Base-by-base conservation (phyloP, 108 stramenopile species). In the Conticribra guillardii region DNA sequence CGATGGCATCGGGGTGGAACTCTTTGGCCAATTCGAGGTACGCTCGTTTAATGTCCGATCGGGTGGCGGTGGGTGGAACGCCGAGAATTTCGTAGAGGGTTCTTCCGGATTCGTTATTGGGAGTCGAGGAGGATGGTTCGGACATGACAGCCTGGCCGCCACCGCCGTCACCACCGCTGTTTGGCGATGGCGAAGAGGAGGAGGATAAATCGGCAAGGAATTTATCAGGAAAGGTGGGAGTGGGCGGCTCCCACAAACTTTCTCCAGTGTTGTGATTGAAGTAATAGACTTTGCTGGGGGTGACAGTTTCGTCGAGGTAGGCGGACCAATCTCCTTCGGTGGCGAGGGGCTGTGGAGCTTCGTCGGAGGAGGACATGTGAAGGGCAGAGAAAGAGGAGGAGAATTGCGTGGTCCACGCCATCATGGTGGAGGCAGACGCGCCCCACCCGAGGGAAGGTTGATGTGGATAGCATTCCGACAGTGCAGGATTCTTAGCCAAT, bases 251-350 rank as follows among this genome's bases (percentile, higher is more conserved):
- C 80, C 80, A 81, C 16, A 50, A 1, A 44, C 74, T 81, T 33
- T 81, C 80, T 0, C 80, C 80, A 15, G 74, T 81, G 18, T 48
- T 62, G 29, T 64, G 69, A 57, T 81, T 81, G 54, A 81, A 81
- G 62, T 61, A 81, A 50, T 81, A 81, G 15, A 71, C 44, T 5
- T 11, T 5, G 11, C 11, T 41, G 37, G 37, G 11, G 11, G 37
- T 11, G 37, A 9, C 4, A 54, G 60, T 54, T 21, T 63, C 48
- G 53, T 81, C 80, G 29, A 56, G 41, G 18, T 81, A 81, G 1
- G 80, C 80, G 37, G 37, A 5, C 37, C 37, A 41, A 41, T 41
- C 37, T 41, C 37, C 37, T 41, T 41, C 37, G 8, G 11, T 11
- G 5, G 37, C 37, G 37, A 41, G 37, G 37, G 37, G 37, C 37